These are phyloP conservation scores for Aspergillus quadrilineatus DNA, from an alignment of 2,329 filamentous ascomycete genomes.

Conservation along the genomic window DNA sequence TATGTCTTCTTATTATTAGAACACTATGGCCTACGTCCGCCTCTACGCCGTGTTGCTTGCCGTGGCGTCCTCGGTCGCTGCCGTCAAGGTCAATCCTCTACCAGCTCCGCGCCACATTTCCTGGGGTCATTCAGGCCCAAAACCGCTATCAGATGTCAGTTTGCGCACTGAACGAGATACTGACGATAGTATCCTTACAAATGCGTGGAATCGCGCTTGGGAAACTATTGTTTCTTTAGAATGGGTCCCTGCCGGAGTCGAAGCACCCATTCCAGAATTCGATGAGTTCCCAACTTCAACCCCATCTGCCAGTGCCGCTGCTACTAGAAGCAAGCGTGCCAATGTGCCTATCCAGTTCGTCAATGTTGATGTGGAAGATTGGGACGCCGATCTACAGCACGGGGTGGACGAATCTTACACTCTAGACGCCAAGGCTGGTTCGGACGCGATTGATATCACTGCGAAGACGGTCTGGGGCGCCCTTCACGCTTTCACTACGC, in stretches of 20 bases:
- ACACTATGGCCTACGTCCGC: conserved; percentile 29
- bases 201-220: conserved; percentile 54
- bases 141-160: conserved; percentile 41
- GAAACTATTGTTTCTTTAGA: conserved; percentile 49
- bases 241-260: conserved; percentile 56
- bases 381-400: conserved; percentile 52
- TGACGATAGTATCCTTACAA: conserved; percentile 35
- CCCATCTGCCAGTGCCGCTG: conserved; percentile 17
- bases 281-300: conserved; percentile 50
- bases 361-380: conserved; percentile 48
- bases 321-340: conserved; percentile 31
- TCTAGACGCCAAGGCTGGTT: conserved; percentile 43
- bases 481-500: conserved; percentile 57
- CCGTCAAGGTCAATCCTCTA: conserved; percentile 55
- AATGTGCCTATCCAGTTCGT: conserved; percentile 42
- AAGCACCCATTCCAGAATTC: conserved; percentile 53
- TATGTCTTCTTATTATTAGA: not conserved
- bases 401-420: conserved; percentile 60
- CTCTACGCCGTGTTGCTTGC: conserved; percentile 31
- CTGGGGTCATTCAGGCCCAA: conserved; percentile 54
- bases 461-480: conserved; percentile 56
- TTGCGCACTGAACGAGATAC: conserved; percentile 39
- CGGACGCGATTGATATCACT: conserved; percentile 46
- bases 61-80: conserved; percentile 39
- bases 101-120: conserved; percentile 54